Evolutionary conservation across 1,284 basidiomycete genomes (phyloP).

Genomic region (Rhizopogon parksii): DNA sequence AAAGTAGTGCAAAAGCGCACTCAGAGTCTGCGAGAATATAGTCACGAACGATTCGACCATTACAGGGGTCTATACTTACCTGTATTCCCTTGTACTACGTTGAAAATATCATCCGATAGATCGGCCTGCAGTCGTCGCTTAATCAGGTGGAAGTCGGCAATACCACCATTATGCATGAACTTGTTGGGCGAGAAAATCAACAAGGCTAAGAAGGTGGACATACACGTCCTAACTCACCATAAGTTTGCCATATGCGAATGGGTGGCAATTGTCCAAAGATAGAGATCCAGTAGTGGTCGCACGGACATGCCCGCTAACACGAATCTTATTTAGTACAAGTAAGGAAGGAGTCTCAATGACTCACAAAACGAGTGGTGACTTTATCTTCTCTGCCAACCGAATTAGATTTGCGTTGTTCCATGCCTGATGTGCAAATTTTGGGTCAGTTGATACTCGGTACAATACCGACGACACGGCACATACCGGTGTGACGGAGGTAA

Average conservation of each 20-base stretch:
- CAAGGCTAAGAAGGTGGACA: background rate
- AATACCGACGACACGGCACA: background rate
- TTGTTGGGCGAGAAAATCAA: slow-evolving; percentile 24
- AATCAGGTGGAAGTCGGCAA: slow-evolving; percentile 74
- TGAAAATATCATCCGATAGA: slow-evolving; percentile 78
- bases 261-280: slow-evolving; percentile 92
- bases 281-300: slow-evolving; percentile 82
- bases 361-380: slow-evolving; percentile 88
- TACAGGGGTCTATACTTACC: slow-evolving; percentile 39
- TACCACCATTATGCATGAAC: slow-evolving; percentile 96
- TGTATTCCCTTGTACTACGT: slow-evolving; percentile 87
- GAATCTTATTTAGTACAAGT: slow-evolving; percentile 1
- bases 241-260: slow-evolving; percentile 79
- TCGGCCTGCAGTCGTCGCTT: slow-evolving; percentile 74
- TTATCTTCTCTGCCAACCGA: slow-evolving; percentile 90
- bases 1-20: slow-evolving; percentile 89
- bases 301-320: slow-evolving; percentile 75
- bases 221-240: slow-evolving; percentile 54
- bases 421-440: slow-evolving; percentile 43
- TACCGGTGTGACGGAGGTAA: slow-evolving; percentile 92
- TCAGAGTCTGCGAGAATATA: slow-evolving; percentile 66
- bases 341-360: slow-evolving; percentile 20
- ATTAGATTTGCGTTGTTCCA: slow-evolving; percentile 93
- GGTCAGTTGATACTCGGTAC: slow-evolving; percentile 5
- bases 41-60: background rate